Percentiles rank a stretch among this genome's conserved stretches.
phyloP scores from a whole-genome alignment of 192 early-diverging fungal genomes.

The Coemansia sp. region DNA sequence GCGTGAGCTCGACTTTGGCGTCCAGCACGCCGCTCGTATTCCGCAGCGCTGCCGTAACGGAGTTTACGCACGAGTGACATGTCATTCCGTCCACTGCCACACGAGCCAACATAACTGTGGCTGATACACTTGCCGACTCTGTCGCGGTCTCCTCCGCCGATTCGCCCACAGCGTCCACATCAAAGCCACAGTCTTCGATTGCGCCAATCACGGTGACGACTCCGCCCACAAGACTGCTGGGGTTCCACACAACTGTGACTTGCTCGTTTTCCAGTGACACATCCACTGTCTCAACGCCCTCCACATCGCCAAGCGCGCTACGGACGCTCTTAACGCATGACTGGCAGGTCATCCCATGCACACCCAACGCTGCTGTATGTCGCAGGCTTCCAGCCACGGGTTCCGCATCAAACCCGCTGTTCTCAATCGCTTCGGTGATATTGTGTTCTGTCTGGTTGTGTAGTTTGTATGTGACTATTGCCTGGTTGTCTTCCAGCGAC shows the following conservation, averaged over 20 bases:
- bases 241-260: slow-evolving; percentile 60
- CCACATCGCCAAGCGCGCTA: slow-evolving; percentile 44
- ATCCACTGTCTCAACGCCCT: slow-evolving; percentile 55
- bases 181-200: slow-evolving; percentile 56
- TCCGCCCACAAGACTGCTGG: slow-evolving; percentile 4
- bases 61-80: slow-evolving; percentile 77
- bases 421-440: slow-evolving; percentile 61
- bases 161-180: neutral
- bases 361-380: slow-evolving; percentile 2
- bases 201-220: slow-evolving; percentile 25
- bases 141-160: slow-evolving; percentile 1
- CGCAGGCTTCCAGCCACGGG: slow-evolving; percentile 3
- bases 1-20: slow-evolving; percentile 59
- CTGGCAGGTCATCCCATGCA: slow-evolving; percentile 72
- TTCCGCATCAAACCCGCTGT: slow-evolving; percentile 61
- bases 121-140: neutral
- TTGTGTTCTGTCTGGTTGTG: neutral
- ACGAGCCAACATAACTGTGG: slow-evolving; percentile 8
- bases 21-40: slow-evolving; percentile 55
- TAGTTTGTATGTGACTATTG: slow-evolving; percentile 35
- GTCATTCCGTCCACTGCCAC: slow-evolving; percentile 65
- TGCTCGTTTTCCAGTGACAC: slow-evolving; percentile 59
- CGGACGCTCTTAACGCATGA: slow-evolving; percentile 76
- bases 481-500: slow-evolving; percentile 59
- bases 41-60: slow-evolving; percentile 62